Conservation (phyloP, 2,329 filamentous ascomycete genomes). For the Aspergillus melleus region DNA sequence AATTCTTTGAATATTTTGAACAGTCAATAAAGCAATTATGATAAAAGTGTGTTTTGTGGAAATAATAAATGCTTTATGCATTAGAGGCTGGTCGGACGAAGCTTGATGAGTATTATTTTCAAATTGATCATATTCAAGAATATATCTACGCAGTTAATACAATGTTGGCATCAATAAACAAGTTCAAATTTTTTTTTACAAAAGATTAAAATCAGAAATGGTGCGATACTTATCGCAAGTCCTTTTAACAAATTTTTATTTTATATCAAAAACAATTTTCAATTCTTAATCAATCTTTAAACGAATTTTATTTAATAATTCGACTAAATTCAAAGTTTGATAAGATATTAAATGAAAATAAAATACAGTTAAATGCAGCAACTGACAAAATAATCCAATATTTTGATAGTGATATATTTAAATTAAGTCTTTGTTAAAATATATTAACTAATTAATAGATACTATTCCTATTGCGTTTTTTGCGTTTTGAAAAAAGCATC, state of each 20-base stretch:
- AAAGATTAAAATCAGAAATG: not conserved
- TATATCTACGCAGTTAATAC: not conserved
- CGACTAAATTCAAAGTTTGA: not conserved
- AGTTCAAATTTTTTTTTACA: not conserved
- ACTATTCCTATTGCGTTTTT: constrained; percentile 24
- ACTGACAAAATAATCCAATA: not conserved
- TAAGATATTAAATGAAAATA: not conserved
- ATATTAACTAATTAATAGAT: not conserved
- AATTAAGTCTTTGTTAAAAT: not conserved
- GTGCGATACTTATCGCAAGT: not conserved
- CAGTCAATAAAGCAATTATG: not conserved
- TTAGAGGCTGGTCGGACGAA: not conserved
- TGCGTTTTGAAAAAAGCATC: constrained; percentile 22
- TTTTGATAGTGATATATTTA: not conserved
- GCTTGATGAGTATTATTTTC: not conserved
- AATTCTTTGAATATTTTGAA: not conserved
- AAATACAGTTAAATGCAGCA: not conserved
- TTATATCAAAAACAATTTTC: not conserved
- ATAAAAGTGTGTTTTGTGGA: not conserved
- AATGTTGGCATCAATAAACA: not conserved
- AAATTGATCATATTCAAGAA: not conserved
- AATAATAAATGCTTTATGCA: not conserved
- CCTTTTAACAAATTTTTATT: not conserved
- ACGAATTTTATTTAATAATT: not conserved
- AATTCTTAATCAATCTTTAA: not conserved